Evolutionary conservation across 768 basidiomycete species (phyloP).

Genomic region (Infundibulicybe gibba): DNA sequence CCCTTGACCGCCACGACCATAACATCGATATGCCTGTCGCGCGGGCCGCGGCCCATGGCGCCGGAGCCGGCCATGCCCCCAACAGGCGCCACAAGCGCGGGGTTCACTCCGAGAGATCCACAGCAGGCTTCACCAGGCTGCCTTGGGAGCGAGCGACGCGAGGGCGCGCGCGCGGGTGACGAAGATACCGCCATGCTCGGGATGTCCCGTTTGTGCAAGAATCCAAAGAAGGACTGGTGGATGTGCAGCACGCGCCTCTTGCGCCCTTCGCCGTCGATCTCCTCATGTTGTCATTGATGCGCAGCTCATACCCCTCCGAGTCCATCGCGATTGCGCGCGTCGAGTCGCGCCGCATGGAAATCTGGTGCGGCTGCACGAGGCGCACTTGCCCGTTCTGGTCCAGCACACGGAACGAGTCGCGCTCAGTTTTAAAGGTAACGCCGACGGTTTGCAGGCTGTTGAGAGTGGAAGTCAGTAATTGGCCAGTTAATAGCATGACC

Average conservation of each 20-base stretch:
- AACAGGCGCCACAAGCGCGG: slow-evolving; percentile 56
- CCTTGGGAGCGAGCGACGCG: slow-evolving; percentile 84
- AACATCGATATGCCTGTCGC: slow-evolving; percentile 79
- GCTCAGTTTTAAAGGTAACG: slow-evolving; percentile 96
- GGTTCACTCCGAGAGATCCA: slow-evolving; percentile 91
- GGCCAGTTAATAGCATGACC: slow-evolving; percentile 2
- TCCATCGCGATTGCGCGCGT: slow-evolving; percentile 85
- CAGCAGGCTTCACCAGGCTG: slow-evolving; percentile 56
- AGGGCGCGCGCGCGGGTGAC: slow-evolving; percentile 85
- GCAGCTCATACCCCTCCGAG: slow-evolving; percentile 82
- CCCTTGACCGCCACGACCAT: slow-evolving; percentile 83
- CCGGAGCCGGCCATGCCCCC: slow-evolving; percentile 84
- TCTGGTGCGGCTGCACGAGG: slow-evolving; percentile 89
- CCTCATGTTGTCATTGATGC: slow-evolving; percentile 88
- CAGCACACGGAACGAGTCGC: slow-evolving; percentile 92
- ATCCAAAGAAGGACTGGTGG: slow-evolving; percentile 91
- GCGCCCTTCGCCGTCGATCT: slow-evolving; percentile 80
- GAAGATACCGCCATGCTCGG: slow-evolving; percentile 92
- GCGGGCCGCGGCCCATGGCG: slow-evolving; percentile 71
- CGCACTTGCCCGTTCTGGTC: slow-evolving; percentile 93
- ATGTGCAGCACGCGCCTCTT: slow-evolving; percentile 92
- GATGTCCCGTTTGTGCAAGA: slow-evolving; percentile 90
- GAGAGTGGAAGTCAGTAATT: slow-evolving; percentile 3
- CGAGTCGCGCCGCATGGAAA: slow-evolving; percentile 86
- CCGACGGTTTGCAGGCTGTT: slow-evolving; percentile 87